Evolutionary conservation across 495 filamentous ascomycete species (phyloP), one percentile per base, ranked within the genome.

Genomic region (Filosporella fistucella): DNA sequence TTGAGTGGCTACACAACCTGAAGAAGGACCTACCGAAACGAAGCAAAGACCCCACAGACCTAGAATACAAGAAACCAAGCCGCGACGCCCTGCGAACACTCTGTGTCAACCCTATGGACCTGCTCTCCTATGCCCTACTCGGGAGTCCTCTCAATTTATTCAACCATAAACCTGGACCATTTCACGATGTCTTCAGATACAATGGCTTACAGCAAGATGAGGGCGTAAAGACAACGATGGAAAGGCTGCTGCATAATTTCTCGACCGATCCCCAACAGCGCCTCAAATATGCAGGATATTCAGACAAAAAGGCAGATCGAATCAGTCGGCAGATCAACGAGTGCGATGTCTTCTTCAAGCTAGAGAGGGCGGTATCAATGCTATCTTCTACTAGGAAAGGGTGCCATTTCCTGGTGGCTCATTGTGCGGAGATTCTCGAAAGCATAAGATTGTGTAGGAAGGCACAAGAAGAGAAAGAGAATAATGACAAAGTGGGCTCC

Each of bases 361-460:
- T 50, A 36, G 16, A 13, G 13, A 42, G 45, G 3, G 14, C 24
- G 5, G 33, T 56, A 33, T 44, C 48, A 0, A 41, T 52, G 26
- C 44, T 56, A 14, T 52, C 55, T 10, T 41, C 47, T 4, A 55
- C 56, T 0, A 20, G 6, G 1, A 34, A 52, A 36, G 56, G 56
- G 20, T 58, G 56, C 39, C 9, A 39, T 13, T 52, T 51, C 29
- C 14, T 58, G 12, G 16, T 36, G 2, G 20, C 20, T 5, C 33
- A 42, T 20, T 38, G 39, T 0, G 13, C 21, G 7, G 42, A 24
- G 5, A 22, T 55, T 22, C 12, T 14, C 0, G 12, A 42, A n/a
- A n/a, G 29, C 7, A 38, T 49, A 12, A 35, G 29, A 22, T 7
- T 10, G 4, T 58, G 50, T 35, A 39, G 36, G 4, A 45, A 34